Evolutionary conservation across 2,329 filamentous ascomycete species (phyloP).

Genomic region (Nothophoma quercina): DNA sequence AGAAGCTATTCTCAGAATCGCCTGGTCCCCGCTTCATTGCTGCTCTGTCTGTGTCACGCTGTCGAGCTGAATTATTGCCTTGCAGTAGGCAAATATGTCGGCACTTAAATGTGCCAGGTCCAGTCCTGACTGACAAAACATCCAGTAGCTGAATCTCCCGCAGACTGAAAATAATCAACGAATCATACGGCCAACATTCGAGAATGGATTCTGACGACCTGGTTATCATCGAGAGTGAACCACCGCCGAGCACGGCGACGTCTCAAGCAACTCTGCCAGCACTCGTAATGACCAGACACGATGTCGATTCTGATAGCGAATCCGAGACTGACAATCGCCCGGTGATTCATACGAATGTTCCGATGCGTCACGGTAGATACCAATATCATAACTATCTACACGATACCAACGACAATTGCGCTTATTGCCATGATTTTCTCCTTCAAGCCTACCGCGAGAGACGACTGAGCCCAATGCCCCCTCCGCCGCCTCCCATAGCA

Average conservation of each 20-base stretch:
- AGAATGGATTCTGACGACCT: conserved; percentile 24
- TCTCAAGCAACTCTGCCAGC: not conserved
- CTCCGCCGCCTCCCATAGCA: not conserved
- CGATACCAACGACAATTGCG: conserved; percentile 5
- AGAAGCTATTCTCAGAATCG: no score
- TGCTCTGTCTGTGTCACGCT: no score
- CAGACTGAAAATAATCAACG: not conserved
- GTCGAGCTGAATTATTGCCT: no score
- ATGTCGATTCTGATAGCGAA: not conserved
- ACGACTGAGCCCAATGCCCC: not conserved
- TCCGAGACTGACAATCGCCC: not conserved
- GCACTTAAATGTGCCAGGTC: no score
- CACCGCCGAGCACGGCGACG: not conserved
- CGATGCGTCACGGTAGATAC: not conserved
- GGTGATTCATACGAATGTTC: not conserved
- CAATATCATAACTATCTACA: conserved; percentile 6
- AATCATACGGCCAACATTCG: no score
- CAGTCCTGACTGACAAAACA: no score
- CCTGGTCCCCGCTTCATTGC: no score
- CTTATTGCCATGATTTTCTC: conserved; percentile 8
- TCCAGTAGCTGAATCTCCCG: no score
- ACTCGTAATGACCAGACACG: not conserved
- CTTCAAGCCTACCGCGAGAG: not conserved
- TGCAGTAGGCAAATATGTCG: no score
- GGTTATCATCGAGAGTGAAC: conserved; percentile 19